Conservation (phyloP, 805 yeast species). For the Ogataea neopini region DNA sequence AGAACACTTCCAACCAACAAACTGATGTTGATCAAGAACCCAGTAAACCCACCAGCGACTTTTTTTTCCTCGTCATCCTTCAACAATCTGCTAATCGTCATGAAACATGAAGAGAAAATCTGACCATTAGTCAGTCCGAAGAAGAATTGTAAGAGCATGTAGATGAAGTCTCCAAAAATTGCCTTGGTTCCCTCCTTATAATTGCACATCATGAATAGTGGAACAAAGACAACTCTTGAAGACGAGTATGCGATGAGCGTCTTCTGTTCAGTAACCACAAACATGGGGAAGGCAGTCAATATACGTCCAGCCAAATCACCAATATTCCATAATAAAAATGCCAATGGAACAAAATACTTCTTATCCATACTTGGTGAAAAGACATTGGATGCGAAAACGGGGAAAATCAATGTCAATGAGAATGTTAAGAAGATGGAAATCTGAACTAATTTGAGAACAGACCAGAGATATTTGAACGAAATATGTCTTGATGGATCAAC, state of each 20-base stretch:
- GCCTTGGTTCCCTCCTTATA: conserved; percentile 44
- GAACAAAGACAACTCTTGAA: conserved; percentile 60
- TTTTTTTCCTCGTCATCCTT: conserved; percentile 62
- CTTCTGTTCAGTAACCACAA: conserved; percentile 45
- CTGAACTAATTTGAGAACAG: conserved; percentile 62
- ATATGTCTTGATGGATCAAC: conserved; percentile 40
- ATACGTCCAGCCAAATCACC: conserved; percentile 86
- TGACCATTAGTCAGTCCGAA: conserved; percentile 93
- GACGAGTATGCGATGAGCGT: conserved; percentile 55
- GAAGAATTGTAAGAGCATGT: conserved; percentile 65
- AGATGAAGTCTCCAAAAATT: conserved; percentile 58
- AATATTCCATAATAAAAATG: conserved; percentile 81
- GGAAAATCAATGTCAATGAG: conserved; percentile 74
- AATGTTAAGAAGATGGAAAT: conserved; percentile 73
- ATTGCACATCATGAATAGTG: conserved; percentile 71
- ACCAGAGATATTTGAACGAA: conserved; percentile 61
- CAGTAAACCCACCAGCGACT: conserved; percentile 94
- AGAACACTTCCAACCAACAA: conserved; percentile 75
- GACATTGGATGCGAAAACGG: conserved; percentile 82
- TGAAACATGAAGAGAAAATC: conserved; percentile 70
- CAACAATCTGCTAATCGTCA: conserved; percentile 30
- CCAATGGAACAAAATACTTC: conserved; percentile 64
- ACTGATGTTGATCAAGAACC: conserved; percentile 76
- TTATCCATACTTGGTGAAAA: conserved; percentile 44
- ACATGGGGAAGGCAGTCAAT: conserved; percentile 50